Evolutionary conservation across 768 basidiomycete species (phyloP), one percentile per base, ranked within the genome.

Genomic region (Mycena kentingensis): DNA sequence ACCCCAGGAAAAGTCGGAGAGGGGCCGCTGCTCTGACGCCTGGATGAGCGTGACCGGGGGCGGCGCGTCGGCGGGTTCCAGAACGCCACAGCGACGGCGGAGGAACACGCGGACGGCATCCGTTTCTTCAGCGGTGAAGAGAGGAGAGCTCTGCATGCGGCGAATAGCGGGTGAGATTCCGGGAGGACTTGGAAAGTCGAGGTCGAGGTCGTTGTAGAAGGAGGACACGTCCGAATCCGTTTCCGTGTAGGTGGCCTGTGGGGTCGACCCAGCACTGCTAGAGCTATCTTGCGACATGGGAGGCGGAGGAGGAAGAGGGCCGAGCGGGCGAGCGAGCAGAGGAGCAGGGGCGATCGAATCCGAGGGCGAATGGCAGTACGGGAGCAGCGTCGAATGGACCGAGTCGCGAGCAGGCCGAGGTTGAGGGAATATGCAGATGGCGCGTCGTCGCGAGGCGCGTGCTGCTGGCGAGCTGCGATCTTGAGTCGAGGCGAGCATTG

Each of bases 121-220:
- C 1, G 64, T 63, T 24, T 67, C 67, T 31, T 65, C 65, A 22
- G 55, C 21, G 2, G 64, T 65, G 54, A 75, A 73, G 66, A 74
- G 67, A 27, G 76, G 77, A 13, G 73, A 73, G 56, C 75, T 77
- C 37, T 71, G 71, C 71, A 78, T 75, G 34, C 73, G 69, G 13
- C 76, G 70, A 25, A 77, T 63, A 16, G 67, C 66, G 6, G 75
- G 73, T n/a, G n/a, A n/a, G 54, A 68, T 72, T 11, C 71, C 69
- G 22, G 77, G 77, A 2, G 78, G 78, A 50, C 70, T 61, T 3
- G 60, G 60, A 21, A 72, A 68, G 37, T 68, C 63, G 45, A 69
- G 63, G 26, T 70, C 67, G 42, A 68, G 60, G 28, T 67, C 65
- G 18, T 68, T 41, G 36, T 52, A 60, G 24, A 68, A 65, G 8